A percentile compares a stretch with the other conserved stretches of the same genome.
phyloP scores from a whole-genome alignment of 345 rosid species.

The Mangifera indica region DNA sequence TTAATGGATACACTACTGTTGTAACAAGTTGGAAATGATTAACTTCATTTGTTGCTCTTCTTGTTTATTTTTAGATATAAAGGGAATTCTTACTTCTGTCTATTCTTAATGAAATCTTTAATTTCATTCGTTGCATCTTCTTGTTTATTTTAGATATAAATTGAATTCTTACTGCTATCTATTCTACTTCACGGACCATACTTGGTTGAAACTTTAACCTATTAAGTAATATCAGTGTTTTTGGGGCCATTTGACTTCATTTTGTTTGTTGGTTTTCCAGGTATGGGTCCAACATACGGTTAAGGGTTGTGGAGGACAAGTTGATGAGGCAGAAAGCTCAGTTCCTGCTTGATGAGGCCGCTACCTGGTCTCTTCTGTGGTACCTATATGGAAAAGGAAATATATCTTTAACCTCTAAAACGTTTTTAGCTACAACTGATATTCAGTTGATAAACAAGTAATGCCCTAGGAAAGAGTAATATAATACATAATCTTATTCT shows the following conservation, averaged over 20 bases:
- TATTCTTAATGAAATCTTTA: too few species aligned
- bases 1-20: too few species aligned
- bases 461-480: background rate
- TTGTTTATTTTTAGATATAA: too few species aligned
- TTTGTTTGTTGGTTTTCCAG: constrained; percentile 35
- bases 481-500: background rate
- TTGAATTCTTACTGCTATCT: too few species aligned
- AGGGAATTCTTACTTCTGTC: too few species aligned
- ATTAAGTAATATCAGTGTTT: background rate
- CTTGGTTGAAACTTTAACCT: too few species aligned
- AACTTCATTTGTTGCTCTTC: too few species aligned
- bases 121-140: too few species aligned
- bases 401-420: constrained; percentile 19
- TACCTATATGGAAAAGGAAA: constrained; percentile 94
- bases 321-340: constrained; percentile 95
- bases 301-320: constrained; percentile 86
- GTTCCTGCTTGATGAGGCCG: constrained; percentile 92
- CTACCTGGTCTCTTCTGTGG: constrained; percentile 98
- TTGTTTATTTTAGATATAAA: too few species aligned
- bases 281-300: constrained; percentile 64
- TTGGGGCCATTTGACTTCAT: constrained; percentile 19
- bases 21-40: too few species aligned
- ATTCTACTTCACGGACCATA: too few species aligned
- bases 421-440: constrained; percentile 13
- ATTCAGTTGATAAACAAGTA: background rate